These are phyloP conservation scores for Hyparrhenia diplandra DNA, from an alignment of 176 grass and related monocot species.

Conservation along the genomic window DNA sequence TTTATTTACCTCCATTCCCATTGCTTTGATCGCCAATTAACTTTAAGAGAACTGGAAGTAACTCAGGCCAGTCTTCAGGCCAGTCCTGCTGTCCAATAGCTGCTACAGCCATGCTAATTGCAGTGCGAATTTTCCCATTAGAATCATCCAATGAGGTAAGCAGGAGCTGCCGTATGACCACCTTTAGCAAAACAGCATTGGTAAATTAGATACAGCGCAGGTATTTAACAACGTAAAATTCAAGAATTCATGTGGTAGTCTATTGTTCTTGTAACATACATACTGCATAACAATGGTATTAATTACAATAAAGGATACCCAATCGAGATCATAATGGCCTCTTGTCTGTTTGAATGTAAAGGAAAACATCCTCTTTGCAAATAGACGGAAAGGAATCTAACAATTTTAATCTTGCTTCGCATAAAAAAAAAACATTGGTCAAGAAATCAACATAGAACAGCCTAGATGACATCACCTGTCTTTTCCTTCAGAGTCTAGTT, in stretches of 20 bases:
- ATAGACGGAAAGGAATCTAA: not conserved
- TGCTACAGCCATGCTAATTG: slow-evolving; percentile 86
- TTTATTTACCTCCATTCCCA: slow-evolving; percentile 86
- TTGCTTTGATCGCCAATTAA: slow-evolving; percentile 78
- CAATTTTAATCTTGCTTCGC: not conserved
- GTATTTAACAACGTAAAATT: not conserved
- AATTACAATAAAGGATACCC: not conserved
- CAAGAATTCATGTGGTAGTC: not conserved
- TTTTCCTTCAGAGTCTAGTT: not conserved
- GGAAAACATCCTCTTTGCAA: not conserved
- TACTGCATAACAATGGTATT: not conserved
- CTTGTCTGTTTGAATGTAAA: not conserved
- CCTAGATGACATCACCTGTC: not conserved
- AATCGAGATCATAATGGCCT: not conserved
- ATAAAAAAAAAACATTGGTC: not conserved
- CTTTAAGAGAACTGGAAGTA: slow-evolving; percentile 83
- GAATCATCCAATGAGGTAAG: slow-evolving; percentile 75
- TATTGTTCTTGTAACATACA: not conserved
- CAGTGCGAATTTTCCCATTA: slow-evolving; percentile 88
- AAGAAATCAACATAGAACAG: not conserved
- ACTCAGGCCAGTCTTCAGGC: slow-evolving; percentile 94
- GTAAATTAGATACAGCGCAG: not conserved
- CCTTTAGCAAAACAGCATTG: slow-evolving; percentile 38
- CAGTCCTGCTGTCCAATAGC: slow-evolving; percentile 91
- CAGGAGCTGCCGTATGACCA: slow-evolving; percentile 71